Base-by-base conservation (phyloP, 108 stramenopile genomes). In the Pseudonitzschia pungens region DNA sequence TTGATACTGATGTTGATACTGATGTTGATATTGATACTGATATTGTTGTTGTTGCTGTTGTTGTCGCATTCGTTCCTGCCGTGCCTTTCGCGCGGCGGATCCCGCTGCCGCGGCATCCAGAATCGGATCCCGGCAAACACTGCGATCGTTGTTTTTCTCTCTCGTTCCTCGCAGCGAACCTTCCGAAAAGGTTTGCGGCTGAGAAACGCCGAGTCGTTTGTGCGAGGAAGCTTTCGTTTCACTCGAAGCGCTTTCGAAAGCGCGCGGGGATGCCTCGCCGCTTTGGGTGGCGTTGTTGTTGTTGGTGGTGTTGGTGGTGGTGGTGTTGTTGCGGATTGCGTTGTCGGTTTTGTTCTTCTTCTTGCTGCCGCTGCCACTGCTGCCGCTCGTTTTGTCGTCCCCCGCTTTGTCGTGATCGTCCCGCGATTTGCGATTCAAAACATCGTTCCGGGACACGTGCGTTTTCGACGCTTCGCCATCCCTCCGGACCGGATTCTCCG, bases 41-140 rank as follows among this genome's bases (percentile, higher is more conserved):
- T 36, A 6, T 36, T 36, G 45, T 18, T 48, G 45, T 18, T 48
- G 45, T 11, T 48, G 45, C 45, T 48, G 57, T 26, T 43, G 21
- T 48, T 48, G 45, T 65, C 42, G 21, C 18, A 51, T 6, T 67
- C 59, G 70, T 33, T 66, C 44, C n/a, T 72, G 70, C 48, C 72
- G 71, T 16, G 59, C 54, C 26, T 72, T 73, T 60, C 71, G 70
- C 51, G 54, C 70, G 15, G 65, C 64, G 28, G 75, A 70, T 54
- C 76, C 81, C 5, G 72, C 76, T 36, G 72, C 65, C 3, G 69
- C 80, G 20, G 80, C 80, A 2, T 69, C 44, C 57, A 81, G 67
- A 54, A 81, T 64, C 0, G 80, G 80, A 68, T 81, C 80, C 22
- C 56, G 21, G 16, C 43, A 64, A 55, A 41, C 31, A 1, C 14